Percentiles rank a stretch among this genome's conserved stretches.
Conservation (phyloP, 164 flowering plant genomes). For the Amborella trichopoda region DNA sequence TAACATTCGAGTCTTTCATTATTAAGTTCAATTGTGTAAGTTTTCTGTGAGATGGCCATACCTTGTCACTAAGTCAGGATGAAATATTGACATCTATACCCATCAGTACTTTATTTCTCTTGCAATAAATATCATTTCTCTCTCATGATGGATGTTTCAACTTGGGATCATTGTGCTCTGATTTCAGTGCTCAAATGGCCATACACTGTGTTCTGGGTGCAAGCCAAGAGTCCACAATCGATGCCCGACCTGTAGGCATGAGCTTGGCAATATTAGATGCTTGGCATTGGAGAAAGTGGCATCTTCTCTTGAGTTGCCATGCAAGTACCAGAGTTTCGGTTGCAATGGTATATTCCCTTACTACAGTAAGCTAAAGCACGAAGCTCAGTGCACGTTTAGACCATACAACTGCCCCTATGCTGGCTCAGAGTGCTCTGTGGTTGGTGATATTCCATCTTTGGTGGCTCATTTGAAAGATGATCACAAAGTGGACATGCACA, state of each 20-base stretch:
- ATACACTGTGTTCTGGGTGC: slow-evolving; percentile 89
- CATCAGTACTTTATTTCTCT: not conserved
- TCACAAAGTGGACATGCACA: slow-evolving; percentile 94
- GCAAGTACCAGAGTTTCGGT: slow-evolving; percentile 79
- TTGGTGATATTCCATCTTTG: slow-evolving; percentile 73
- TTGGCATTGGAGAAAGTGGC: slow-evolving; percentile 91
- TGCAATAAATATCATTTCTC: slow-evolving; percentile 1
- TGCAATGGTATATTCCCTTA: slow-evolving; percentile 79
- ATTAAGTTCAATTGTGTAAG: not conserved
- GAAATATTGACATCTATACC: not conserved
- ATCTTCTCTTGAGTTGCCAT: slow-evolving; percentile 88
- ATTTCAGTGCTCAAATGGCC: slow-evolving; percentile 89
- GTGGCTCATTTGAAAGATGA: slow-evolving; percentile 80
- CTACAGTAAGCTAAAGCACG: slow-evolving; percentile 92
- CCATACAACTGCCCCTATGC: slow-evolving; percentile 95
- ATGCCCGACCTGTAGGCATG: slow-evolving; percentile 94
- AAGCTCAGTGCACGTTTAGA: slow-evolving; percentile 59
- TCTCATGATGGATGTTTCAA: no score
- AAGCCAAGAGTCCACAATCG: slow-evolving; percentile 86
- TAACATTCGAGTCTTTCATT: not conserved
- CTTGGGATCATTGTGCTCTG: no score
- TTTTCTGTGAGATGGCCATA: not conserved
- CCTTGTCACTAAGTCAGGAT: not conserved
- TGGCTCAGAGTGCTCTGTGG: slow-evolving; percentile 81
- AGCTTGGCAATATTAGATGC: slow-evolving; percentile 90